Percentiles rank a stretch among this genome's conserved stretches.
Conservation (phyloP, 805 yeast genomes). For the Zygosaccharomyces bisporus region DNA sequence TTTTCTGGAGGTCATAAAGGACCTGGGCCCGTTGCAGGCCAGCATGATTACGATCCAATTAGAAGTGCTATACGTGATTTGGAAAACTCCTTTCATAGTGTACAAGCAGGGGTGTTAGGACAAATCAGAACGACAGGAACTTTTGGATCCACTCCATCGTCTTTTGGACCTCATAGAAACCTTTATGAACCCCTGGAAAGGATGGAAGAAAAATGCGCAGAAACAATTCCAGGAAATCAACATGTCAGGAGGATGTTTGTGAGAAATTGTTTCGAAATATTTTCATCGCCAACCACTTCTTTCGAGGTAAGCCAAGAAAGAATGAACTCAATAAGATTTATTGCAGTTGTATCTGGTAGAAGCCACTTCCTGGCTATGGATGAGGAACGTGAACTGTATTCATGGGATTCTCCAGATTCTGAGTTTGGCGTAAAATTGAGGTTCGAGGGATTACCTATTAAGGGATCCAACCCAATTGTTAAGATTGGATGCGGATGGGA, state of each 20-base stretch:
- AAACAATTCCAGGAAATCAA: slow-evolving; percentile 26
- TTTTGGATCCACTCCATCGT: slow-evolving; percentile 23
- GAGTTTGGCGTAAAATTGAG: slow-evolving; percentile 43
- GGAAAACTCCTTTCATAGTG: slow-evolving; percentile 25
- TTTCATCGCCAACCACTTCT: slow-evolving; percentile 8
- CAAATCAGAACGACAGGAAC: slow-evolving; percentile 26
- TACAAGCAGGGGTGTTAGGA: slow-evolving; percentile 16
- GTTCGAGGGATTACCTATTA: slow-evolving; percentile 35
- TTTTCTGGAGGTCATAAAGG: slow-evolving; percentile 41
- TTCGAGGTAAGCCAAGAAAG: slow-evolving; percentile 18
- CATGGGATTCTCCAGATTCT: slow-evolving; percentile 54
- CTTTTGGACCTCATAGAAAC: slow-evolving; percentile 28
- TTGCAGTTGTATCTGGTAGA: slow-evolving; percentile 59
- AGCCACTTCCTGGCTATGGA: slow-evolving; percentile 62
- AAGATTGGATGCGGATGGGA: slow-evolving; percentile 69
- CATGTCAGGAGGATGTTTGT: slow-evolving; percentile 32
- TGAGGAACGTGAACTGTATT: slow-evolving; percentile 45
- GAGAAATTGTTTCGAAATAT: slow-evolving; percentile 26
- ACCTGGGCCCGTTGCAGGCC: slow-evolving; percentile 39
- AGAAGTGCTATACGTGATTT: slow-evolving; percentile 25
- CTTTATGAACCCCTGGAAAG: slow-evolving; percentile 27
- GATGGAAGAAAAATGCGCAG: slow-evolving; percentile 20
- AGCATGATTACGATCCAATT: slow-evolving; percentile 37
- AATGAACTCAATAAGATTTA: slow-evolving; percentile 35
- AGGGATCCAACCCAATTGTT: slow-evolving; percentile 35